phyloP scores from a whole-genome alignment of 768 basidiomycete species.

The Suillus hirtellus region DNA sequence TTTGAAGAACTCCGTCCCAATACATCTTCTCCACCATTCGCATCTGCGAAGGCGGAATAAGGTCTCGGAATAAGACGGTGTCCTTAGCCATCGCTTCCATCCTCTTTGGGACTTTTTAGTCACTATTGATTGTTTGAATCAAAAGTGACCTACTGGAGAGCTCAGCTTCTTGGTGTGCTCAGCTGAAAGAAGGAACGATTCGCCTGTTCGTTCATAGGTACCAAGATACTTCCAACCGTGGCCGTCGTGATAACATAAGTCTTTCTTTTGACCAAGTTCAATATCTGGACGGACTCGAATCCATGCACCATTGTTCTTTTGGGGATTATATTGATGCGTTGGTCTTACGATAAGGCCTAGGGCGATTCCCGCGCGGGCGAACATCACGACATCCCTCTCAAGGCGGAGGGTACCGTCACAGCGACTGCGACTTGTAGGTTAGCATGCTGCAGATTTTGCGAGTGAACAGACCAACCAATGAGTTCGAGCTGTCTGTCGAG shows the following conservation, averaged over 20 bases:
- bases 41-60: conserved; percentile 25
- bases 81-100: conserved; percentile 16
- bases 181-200: conserved; percentile 17
- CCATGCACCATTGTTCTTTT: conserved; percentile 20
- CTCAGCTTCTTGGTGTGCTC: conserved; percentile 16
- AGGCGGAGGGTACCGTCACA: neutral
- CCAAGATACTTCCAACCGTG: conserved; percentile 22
- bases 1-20: conserved; percentile 27
- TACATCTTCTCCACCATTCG: conserved; percentile 31
- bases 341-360: conserved; percentile 28
- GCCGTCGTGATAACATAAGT: conserved; percentile 18
- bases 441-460: neutral
- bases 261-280: conserved; percentile 19
- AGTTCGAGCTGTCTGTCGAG: conserved; percentile 1
- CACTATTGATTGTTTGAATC: neutral
- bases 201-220: conserved; percentile 27
- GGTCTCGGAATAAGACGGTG: conserved; percentile 24
- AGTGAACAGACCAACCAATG: neutral
- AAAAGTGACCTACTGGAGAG: conserved; percentile 12
- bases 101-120: conserved; percentile 17
- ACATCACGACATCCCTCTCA: conserved; percentile 16
- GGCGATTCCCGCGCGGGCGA: conserved; percentile 24
- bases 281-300: conserved; percentile 15
- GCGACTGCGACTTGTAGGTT: neutral
- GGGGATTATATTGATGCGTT: conserved; percentile 29